A percentile compares a stretch with the other conserved stretches of the same genome.
Evolutionary conservation across 208 protist genomes (phyloP).

Genomic region (Trypanosoma avium): DNA sequence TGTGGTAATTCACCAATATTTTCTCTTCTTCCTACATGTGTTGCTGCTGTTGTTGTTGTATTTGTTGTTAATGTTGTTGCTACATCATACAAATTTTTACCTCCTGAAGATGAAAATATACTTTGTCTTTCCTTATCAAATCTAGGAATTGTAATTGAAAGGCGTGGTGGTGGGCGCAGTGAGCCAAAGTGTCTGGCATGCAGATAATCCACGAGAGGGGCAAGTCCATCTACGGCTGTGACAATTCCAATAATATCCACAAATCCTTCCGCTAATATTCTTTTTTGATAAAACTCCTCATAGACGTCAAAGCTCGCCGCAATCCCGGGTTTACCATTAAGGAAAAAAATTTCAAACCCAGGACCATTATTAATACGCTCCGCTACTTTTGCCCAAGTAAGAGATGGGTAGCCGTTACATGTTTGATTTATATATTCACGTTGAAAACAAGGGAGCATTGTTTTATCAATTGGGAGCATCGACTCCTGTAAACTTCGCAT

Average conservation of each 20-base stretch:
- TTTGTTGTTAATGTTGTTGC: background rate
- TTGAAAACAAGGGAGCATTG: conserved; percentile 25
- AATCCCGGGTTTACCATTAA: conserved; percentile 3
- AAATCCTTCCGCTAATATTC: conserved; percentile 52
- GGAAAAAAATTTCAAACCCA: conserved; percentile 36
- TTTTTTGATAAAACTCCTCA: conserved; percentile 53
- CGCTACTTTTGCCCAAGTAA: conserved; percentile 39
- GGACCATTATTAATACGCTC: conserved; percentile 24
- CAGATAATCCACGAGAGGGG: conserved; percentile 72
- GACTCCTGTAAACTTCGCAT: conserved; percentile 15
- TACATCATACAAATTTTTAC: background rate
- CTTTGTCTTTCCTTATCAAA: background rate
- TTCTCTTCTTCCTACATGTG: no score
- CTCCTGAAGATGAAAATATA: background rate
- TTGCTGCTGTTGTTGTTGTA: background rate
- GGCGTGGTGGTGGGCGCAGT: background rate
- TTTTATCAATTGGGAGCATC: conserved; percentile 21
- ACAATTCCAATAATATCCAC: conserved; percentile 62
- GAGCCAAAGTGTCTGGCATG: conserved; percentile 30
- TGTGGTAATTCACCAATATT: background rate
- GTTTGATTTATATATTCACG: conserved; percentile 11
- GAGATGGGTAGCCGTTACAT: conserved; percentile 13
- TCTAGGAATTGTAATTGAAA: background rate
- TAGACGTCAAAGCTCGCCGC: conserved; percentile 20
- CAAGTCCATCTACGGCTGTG: conserved; percentile 47